A percentile compares a stretch with the other conserved stretches of the same genome.
Conservation (phyloP, 495 filamentous ascomycete species). For the Parathielavia hyrcaniae region DNA sequence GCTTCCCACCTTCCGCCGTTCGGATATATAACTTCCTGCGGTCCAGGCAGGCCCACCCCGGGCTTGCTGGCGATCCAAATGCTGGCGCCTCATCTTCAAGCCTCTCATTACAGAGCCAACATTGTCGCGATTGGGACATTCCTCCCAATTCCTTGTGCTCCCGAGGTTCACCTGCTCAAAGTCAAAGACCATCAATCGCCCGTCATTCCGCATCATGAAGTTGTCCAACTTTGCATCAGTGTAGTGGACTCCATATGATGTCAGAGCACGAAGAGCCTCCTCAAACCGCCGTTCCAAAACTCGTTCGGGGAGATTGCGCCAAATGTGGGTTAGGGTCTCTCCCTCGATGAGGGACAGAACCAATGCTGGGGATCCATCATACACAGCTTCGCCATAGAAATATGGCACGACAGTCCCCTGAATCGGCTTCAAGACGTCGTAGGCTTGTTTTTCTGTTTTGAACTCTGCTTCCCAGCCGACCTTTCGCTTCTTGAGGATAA, state of each 20-base stretch:
- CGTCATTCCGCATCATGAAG: slow-evolving; percentile 1
- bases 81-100: slow-evolving; percentile 1
- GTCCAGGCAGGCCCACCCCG: no score
- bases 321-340: background rate
- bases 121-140: slow-evolving; percentile 5
- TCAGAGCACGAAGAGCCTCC: slow-evolving; percentile 2
- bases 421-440: slow-evolving; percentile 8
- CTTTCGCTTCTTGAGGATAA: slow-evolving; percentile 5
- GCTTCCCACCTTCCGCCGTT: no score
- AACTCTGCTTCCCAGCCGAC: slow-evolving; percentile 8
- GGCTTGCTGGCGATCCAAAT: slow-evolving; percentile 1
- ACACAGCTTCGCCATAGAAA: slow-evolving; percentile 11
- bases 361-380: slow-evolving; percentile 3
- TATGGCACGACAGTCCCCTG: slow-evolving; percentile 4
- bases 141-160: slow-evolving; percentile 1
- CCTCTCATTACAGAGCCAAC: slow-evolving; percentile 2
- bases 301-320: background rate
- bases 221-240: slow-evolving; percentile 3
- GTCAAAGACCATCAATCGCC: slow-evolving; percentile 8
- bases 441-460: slow-evolving; percentile 8
- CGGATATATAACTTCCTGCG: no score
- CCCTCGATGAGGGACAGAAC: background rate
- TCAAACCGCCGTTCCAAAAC: background rate
- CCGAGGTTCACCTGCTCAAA: slow-evolving; percentile 2
- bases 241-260: slow-evolving; percentile 4